A percentile compares a stretch with the other conserved stretches of the same genome.
Evolutionary conservation across 345 rosid species (phyloP).

Genomic region (Turritis glabra): DNA sequence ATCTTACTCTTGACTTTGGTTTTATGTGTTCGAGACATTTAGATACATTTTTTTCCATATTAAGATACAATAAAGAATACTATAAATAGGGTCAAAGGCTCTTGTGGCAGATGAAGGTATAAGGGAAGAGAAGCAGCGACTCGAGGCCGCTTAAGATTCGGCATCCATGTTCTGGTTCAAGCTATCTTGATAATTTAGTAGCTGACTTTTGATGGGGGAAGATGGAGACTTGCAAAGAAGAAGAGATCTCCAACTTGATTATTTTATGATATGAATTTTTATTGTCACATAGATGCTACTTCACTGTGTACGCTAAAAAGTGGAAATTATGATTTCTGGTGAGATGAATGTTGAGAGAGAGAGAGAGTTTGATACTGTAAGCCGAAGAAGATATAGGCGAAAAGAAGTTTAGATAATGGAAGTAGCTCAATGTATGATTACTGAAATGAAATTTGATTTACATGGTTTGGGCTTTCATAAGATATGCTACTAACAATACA

Average conservation of each 20-base stretch:
- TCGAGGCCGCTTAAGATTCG: background rate
- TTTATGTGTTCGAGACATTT: background rate
- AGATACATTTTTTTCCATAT: background rate
- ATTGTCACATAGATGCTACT: background rate
- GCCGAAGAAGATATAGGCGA: background rate
- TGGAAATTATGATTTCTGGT: background rate
- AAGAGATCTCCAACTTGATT: background rate
- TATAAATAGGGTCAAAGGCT: slow-evolving; percentile 4
- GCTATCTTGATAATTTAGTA: background rate
- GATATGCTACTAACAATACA: background rate
- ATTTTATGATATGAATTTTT: background rate
- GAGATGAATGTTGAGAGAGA: background rate
- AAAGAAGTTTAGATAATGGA: background rate
- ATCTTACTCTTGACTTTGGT: slow-evolving; percentile 9
- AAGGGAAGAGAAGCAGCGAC: slow-evolving; percentile 11
- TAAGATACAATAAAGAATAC: background rate
- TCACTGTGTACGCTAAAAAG: background rate
- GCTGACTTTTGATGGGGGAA: slow-evolving; percentile 1
- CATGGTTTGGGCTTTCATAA: background rate
- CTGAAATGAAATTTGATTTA: background rate
- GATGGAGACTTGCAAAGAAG: background rate
- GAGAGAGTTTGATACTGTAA: background rate
- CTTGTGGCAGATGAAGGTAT: slow-evolving; percentile 7
- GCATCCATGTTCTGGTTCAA: background rate
- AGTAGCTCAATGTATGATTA: background rate